Conservation (phyloP, 2,329 filamentous ascomycete species). For the Chaetomiaceae sp. region DNA sequence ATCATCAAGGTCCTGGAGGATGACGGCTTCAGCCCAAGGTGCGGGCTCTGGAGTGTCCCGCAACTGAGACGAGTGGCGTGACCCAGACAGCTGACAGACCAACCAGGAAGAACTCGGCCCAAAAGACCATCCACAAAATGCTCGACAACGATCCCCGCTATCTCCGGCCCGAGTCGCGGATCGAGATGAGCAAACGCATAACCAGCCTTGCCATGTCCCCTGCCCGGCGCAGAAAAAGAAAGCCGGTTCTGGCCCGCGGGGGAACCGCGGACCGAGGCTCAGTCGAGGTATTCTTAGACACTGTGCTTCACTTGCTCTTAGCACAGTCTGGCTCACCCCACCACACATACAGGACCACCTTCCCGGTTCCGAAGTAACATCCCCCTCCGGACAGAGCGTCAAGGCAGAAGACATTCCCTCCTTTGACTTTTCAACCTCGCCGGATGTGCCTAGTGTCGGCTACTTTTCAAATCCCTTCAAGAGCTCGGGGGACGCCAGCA, state of each 20-base stretch:
- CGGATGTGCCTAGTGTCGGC: background rate
- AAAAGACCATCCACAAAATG: slow-evolving; percentile 52
- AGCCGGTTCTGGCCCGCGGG: background rate
- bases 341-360: slow-evolving; percentile 8
- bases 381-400: slow-evolving; percentile 12
- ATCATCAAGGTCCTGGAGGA: slow-evolving; percentile 46
- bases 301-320: background rate
- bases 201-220: slow-evolving; percentile 40
- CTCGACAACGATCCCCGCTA: slow-evolving; percentile 56
- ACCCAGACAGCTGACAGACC: slow-evolving; percentile 10
- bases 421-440: slow-evolving; percentile 14
- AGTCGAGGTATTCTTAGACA: background rate
- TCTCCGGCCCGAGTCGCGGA: slow-evolving; percentile 46
- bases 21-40: slow-evolving; percentile 44
- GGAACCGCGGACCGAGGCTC: background rate
- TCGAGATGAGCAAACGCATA: slow-evolving; percentile 49
- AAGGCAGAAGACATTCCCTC: slow-evolving; percentile 11
- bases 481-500: slow-evolving; percentile 3
- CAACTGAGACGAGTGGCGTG: too few relatives aligned
- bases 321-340: background rate
- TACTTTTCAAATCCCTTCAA: slow-evolving; percentile 11
- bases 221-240: slow-evolving; percentile 28
- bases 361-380: slow-evolving; percentile 9
- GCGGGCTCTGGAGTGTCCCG: slow-evolving; percentile 19
- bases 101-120: slow-evolving; percentile 51